Evolutionary conservation across 495 filamentous ascomycete genomes (phyloP), one percentile per base, ranked within the genome.

Genomic region (Podospora pseudoanserina): DNA sequence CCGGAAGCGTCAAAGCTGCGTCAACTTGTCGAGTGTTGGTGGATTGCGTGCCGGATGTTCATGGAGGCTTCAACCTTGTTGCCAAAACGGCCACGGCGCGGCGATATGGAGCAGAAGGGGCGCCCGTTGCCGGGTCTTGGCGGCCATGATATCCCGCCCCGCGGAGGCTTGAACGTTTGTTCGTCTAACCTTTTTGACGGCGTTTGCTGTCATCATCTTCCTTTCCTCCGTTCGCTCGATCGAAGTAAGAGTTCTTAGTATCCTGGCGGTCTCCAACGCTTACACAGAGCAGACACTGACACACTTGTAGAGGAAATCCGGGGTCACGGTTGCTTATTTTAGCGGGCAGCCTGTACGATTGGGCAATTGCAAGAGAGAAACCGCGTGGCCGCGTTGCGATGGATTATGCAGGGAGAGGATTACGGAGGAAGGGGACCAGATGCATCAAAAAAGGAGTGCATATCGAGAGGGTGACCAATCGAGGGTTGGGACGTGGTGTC

Each of bases 381-480:
- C 27, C 61, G 61, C 61, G 61, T 63, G 27, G 34, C 54, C 53
- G 56, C 67, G 62, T 44, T 61, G 62, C 65, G 39, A 56, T 49
- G 39, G 39, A 11, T 49, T 49, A 26, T 55, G 61, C 60, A 67
- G 57, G 61, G 53, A 60, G n/a, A 27, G 23, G 62, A 20, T 53
- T 28, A 30, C 67, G 20, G 32, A 49, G 57, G 19, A 28, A 67
- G 20, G 59, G 28, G 57, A 57, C 54, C 5, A 57, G 59, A 39
- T 60, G 61, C 61, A 63, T 28, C 18, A 44, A 28, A 20, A 39
- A 66, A 74, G 70, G 68, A 74, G 73, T 74, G 73, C 73, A 74
- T 72, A 63, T 65, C 57, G 26, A 66, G 26, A 64, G 3, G 54
- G 30, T 64, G 58, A 28, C 72, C 70, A 71, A 71, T 71, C 20